Evolutionary conservation across 2,329 filamentous ascomycete species (phyloP).

Genomic region (Dactylellina parvicollis): DNA sequence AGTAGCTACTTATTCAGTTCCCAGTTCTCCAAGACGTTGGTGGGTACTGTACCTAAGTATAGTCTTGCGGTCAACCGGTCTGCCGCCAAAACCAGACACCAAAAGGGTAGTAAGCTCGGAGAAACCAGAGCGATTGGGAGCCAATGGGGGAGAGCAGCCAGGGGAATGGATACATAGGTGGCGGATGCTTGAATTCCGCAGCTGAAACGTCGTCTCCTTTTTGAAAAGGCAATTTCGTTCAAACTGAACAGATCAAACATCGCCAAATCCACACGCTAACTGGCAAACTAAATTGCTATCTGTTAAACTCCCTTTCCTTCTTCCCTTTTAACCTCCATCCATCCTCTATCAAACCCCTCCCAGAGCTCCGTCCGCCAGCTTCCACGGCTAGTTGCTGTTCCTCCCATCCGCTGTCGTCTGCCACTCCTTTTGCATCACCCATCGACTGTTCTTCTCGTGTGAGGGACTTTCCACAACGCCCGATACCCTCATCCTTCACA

Average conservation of each 20-base stretch:
- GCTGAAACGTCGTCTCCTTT: slow-evolving; percentile 54
- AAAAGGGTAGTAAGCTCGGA: slow-evolving; percentile 8
- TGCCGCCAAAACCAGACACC: too few relatives aligned
- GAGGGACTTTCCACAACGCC: slow-evolving; percentile 13
- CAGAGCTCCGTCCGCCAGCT: slow-evolving; percentile 26
- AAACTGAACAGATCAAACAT: slow-evolving; percentile 52
- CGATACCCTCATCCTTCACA: neutral
- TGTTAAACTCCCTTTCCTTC: slow-evolving; percentile 9
- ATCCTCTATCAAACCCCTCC: neutral
- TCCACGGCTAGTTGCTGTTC: slow-evolving; percentile 20
- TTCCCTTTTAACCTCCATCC: slow-evolving; percentile 11
- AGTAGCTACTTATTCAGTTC: too few relatives aligned
- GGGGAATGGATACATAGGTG: slow-evolving; percentile 16
- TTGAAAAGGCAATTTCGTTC: slow-evolving; percentile 43
- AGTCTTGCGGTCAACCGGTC: too few relatives aligned
- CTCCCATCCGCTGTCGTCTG: slow-evolving; percentile 24
- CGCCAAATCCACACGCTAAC: slow-evolving; percentile 27
- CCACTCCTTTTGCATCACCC: slow-evolving; percentile 14
- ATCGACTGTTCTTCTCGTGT: slow-evolving; percentile 7
- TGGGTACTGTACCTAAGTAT: too few relatives aligned
- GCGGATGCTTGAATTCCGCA: slow-evolving; percentile 10
- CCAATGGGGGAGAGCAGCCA: slow-evolving; percentile 24
- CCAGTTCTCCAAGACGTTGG: too few relatives aligned
- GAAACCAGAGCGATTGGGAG: neutral
- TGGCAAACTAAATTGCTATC: neutral